A percentile compares a stretch with the other conserved stretches of the same genome.
Evolutionary conservation across 2,329 filamentous ascomycete species (phyloP).

Genomic region (Xylariales sp.): DNA sequence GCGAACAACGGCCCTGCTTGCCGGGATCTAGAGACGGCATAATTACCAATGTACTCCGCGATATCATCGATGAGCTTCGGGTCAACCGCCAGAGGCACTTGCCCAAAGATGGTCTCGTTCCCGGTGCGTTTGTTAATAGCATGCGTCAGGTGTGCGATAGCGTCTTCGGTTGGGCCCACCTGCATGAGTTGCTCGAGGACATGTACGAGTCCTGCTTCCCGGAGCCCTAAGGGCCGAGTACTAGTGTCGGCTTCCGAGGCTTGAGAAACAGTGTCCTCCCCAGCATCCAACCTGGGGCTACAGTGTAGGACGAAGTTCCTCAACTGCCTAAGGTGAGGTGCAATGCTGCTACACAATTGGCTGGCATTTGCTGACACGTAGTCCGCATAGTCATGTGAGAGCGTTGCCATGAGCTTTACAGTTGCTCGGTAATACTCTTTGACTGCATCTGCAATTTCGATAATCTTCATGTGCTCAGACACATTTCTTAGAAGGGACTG

Average conservation of each 20-base stretch:
- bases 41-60: slow-evolving; percentile 82
- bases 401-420: slow-evolving; percentile 82
- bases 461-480: slow-evolving; percentile 81
- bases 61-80: slow-evolving; percentile 80
- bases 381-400: slow-evolving; percentile 95
- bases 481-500: slow-evolving; percentile 78
- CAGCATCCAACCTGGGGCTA: slow-evolving; percentile 73
- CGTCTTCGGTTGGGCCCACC: slow-evolving; percentile 74
- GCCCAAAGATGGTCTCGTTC: slow-evolving; percentile 73
- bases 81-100: slow-evolving; percentile 75
- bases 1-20: slow-evolving; percentile 74
- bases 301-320: slow-evolving; percentile 87
- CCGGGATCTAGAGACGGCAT: slow-evolving; percentile 71
- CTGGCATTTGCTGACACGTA: slow-evolving; percentile 91
- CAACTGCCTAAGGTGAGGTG: slow-evolving; percentile 85
- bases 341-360: slow-evolving; percentile 82
- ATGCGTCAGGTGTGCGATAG: slow-evolving; percentile 80
- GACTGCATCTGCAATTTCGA: slow-evolving; percentile 74
- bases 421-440: slow-evolving; percentile 88
- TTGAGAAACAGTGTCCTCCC: slow-evolving; percentile 71
- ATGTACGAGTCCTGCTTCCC: slow-evolving; percentile 65
- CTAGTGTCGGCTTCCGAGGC: slow-evolving; percentile 50
- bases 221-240: slow-evolving; percentile 55
- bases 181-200: slow-evolving; percentile 70
- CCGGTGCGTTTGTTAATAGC: slow-evolving; percentile 71